phyloP scores from a whole-genome alignment of 805 yeast genomes.

The Wickerhamiella australiensis region DNA sequence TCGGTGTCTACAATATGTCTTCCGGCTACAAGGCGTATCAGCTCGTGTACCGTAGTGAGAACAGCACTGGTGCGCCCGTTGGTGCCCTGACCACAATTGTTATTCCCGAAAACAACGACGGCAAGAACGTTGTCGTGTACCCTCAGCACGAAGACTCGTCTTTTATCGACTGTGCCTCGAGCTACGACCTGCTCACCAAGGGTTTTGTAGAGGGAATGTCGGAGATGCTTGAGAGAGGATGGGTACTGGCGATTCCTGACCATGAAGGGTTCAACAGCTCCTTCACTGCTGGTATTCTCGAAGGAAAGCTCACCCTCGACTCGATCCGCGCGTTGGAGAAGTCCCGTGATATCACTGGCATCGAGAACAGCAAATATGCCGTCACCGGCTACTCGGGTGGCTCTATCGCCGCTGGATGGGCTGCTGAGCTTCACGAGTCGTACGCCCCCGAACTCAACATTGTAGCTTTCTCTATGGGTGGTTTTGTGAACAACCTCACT shows the following conservation, averaged over 20 bases:
- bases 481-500: conserved; percentile 18
- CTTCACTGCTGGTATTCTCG: conserved; percentile 21
- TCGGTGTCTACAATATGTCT: conserved; percentile 13
- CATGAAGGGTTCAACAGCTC: conserved; percentile 21
- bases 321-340: conserved; percentile 23
- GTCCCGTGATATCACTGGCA: conserved; percentile 4
- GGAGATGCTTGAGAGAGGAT: conserved; percentile 17
- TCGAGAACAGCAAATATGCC: conserved; percentile 8
- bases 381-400: conserved; percentile 26
- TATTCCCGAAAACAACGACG: conserved; percentile 14
- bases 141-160: conserved; percentile 21
- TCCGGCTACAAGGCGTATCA: conserved; percentile 14
- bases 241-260: conserved; percentile 22
- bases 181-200: conserved; percentile 17
- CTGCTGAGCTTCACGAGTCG: conserved; percentile 20
- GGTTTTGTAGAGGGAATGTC: conserved; percentile 13
- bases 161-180: conserved; percentile 20
- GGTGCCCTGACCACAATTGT: conserved; percentile 17
- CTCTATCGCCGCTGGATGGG: conserved; percentile 25
- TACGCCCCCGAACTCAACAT: conserved; percentile 25
- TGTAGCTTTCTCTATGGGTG: conserved; percentile 23
- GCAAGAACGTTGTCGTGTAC: conserved; percentile 16
- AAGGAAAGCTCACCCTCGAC: conserved; percentile 26
- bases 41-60: conserved; percentile 14
- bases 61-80: conserved; percentile 12